Conservation (phyloP, 345 rosid genomes). For the Clarkia xantiana region DNA sequence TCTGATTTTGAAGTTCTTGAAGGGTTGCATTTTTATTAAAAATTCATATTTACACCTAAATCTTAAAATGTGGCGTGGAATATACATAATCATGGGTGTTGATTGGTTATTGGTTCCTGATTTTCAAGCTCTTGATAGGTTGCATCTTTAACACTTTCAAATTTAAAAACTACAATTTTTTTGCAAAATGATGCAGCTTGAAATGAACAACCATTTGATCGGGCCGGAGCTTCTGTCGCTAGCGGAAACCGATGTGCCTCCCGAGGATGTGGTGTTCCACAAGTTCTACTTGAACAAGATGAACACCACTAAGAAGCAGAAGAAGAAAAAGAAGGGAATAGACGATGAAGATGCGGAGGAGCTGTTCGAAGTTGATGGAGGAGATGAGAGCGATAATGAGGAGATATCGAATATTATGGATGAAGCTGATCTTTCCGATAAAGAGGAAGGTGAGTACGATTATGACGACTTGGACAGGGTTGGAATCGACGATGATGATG, state of each 20-base stretch:
- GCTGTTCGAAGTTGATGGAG: conserved; percentile 48
- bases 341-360: conserved; percentile 74
- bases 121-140: too few relatives aligned
- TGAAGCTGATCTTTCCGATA: conserved; percentile 35
- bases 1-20: not conserved
- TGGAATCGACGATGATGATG: conserved; percentile 59
- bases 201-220: conserved; percentile 60
- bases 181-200: conserved; percentile 32
- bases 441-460: conserved; percentile 55
- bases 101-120: too few relatives aligned
- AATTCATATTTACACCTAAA: too few relatives aligned
- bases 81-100: too few relatives aligned
- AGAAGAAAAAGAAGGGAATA: conserved; percentile 69
- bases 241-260: conserved; percentile 77
- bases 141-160: not conserved
- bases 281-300: conserved; percentile 75
- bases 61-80: too few relatives aligned
- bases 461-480: conserved; percentile 65
- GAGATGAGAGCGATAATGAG: conserved; percentile 81
- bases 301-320: conserved; percentile 47
- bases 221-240: conserved; percentile 74
- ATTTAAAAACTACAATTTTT: not conserved
- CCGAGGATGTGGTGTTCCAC: conserved; percentile 93
- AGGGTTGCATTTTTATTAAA: too few relatives aligned
- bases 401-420: conserved; percentile 78